Percentiles rank a stretch among this genome's conserved stretches.
Evolutionary conservation across 768 basidiomycete species (phyloP).

Genomic region (Lactifluus rugatus): DNA sequence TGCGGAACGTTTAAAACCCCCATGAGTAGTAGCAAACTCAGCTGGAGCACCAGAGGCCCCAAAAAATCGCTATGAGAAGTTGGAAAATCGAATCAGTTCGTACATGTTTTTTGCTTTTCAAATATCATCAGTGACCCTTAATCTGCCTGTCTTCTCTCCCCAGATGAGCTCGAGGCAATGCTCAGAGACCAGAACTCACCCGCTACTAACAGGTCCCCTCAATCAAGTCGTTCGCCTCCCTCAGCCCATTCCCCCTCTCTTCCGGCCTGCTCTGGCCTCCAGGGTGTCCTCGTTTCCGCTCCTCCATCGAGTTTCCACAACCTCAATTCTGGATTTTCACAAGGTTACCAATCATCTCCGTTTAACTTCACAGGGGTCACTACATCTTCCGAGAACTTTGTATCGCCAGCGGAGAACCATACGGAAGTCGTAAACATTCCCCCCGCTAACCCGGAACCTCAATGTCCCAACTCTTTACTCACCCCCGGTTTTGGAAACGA

Average conservation of each 20-base stretch:
- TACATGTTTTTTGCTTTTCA: conserved; percentile 6
- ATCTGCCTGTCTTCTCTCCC: background rate
- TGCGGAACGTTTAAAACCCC: background rate
- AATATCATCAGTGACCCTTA: background rate
- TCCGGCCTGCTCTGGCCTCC: background rate
- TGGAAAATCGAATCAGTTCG: conserved; percentile 64
- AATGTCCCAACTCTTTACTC: background rate
- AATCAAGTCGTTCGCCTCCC: conserved; percentile 1
- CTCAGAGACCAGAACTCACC: conserved; percentile 29
- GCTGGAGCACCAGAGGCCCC: conserved; percentile 37
- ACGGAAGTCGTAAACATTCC: background rate
- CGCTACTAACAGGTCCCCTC: background rate
- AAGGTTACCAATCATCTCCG: background rate
- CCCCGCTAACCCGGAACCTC: background rate
- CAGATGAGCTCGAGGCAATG: conserved; percentile 63
- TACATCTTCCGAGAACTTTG: background rate
- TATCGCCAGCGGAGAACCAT: background rate
- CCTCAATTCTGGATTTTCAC: conserved; percentile 1
- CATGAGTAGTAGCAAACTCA: conserved; percentile 29
- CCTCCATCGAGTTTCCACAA: background rate
- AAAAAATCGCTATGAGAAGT: conserved; percentile 49
- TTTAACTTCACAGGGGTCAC: background rate
- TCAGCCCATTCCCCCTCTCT: conserved; percentile 2
- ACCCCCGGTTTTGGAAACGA: conserved; percentile 5
- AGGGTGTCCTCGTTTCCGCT: background rate